Conservation (phyloP, 2,329 filamentous ascomycete genomes). For the Penicillium occitanis region DNA sequence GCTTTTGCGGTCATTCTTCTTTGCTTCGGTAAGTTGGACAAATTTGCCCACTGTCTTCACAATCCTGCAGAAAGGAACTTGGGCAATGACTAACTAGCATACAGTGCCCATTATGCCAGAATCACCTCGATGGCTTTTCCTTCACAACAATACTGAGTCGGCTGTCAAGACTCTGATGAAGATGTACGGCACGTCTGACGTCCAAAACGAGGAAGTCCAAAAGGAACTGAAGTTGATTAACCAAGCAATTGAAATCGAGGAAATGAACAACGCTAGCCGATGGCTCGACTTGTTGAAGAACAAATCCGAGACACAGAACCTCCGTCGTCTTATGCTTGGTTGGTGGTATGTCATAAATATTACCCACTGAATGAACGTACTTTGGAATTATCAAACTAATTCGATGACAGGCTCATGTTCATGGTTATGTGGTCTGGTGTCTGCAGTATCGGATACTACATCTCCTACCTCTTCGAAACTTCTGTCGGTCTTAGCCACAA, state of each 20-base stretch:
- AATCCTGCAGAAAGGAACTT: no score
- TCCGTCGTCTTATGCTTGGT: slow-evolving; percentile 21
- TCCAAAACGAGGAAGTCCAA: slow-evolving; percentile 15
- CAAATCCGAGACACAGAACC: slow-evolving; percentile 20
- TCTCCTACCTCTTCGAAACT: slow-evolving; percentile 27
- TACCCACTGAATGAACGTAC: no score
- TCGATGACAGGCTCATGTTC: slow-evolving; percentile 19
- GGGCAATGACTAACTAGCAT: neutral
- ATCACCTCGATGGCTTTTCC: slow-evolving; percentile 26
- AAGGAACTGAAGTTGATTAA: slow-evolving; percentile 22
- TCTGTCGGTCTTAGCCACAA: slow-evolving; percentile 26
- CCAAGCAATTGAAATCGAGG: slow-evolving; percentile 20
- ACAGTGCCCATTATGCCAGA: slow-evolving; percentile 23
- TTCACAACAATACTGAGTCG: slow-evolving; percentile 18
- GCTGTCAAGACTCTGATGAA: slow-evolving; percentile 17
- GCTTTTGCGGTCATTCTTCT: slow-evolving; percentile 36
- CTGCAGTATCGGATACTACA: slow-evolving; percentile 23
- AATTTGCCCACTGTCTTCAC: neutral
- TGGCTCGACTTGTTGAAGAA: slow-evolving; percentile 22
- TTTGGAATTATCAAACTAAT: neutral
- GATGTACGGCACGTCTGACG: slow-evolving; percentile 7
- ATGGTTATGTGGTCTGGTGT: slow-evolving; percentile 23
- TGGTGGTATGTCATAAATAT: slow-evolving; percentile 20
- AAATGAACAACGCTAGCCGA: slow-evolving; percentile 19
- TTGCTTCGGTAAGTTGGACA: neutral